Evolutionary conservation across 768 basidiomycete species (phyloP), one percentile per base, ranked within the genome.

Genomic region (Lactifluus rugatus): DNA sequence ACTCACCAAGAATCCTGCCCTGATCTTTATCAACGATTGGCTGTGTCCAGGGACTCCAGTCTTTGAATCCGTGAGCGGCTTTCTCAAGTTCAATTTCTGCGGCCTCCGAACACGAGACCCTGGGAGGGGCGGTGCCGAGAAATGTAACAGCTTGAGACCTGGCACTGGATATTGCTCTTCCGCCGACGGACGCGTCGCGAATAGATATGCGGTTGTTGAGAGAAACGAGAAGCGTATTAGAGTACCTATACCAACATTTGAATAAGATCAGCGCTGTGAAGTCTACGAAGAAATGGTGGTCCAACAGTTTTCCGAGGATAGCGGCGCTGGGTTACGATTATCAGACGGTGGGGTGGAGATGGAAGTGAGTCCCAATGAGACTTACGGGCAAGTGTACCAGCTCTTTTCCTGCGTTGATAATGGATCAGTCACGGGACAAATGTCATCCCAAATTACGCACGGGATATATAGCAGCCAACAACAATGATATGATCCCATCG

Each of bases 251-350:
- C 37, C 16, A 21, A 41, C 37, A 31, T 32, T 45, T 32, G 23
- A 16, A 42, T n/a, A 26, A 17, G 1, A 31, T 52, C 28, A 53
- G 48, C 11, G 16, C 16, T 19, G 7, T 11, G 0, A 13, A 5
- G 28, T 32, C 25, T 10, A 28, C 8, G 25, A 8, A 32, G 1
- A 17, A 45, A 28, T 14, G 2, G 17, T 7, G n/a, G 4, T 4
- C 58, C 10, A 28, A 59, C 58, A 54, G 9, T 50, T 59, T 59
- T 13, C 58, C 58, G 4, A 59, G n/a, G 16, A 54, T n/a, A 37
- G 48, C 48, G 26, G 48, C 28, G 16, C 58, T 59, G n/a, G 10
- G 42, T 26, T 16, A 14, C 11, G 17, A 28, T 14, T 0, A 54
- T 55, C 11, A 55, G 53, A 48, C 6, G 9, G 7, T 9, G n/a